phyloP scores from a whole-genome alignment of 2,329 filamentous ascomycete species.

The Eurotiales sp. region DNA sequence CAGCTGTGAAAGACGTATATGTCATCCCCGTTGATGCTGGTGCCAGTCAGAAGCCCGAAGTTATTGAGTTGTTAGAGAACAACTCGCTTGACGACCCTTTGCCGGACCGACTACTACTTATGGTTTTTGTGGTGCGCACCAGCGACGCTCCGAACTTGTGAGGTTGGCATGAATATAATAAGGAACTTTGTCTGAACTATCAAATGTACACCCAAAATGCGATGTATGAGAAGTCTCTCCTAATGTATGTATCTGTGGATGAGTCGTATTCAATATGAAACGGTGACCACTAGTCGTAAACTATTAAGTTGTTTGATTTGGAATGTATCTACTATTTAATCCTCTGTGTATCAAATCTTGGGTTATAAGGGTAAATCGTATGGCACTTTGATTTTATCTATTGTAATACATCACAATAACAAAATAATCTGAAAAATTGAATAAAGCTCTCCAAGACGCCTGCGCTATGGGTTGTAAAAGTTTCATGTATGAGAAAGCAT shows the following conservation, averaged over 20 bases:
- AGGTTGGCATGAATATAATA: no score
- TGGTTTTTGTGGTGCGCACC: conserved; percentile 79
- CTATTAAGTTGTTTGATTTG: no score
- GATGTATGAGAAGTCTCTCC: no score
- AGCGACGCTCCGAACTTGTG: no score
- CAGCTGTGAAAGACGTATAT: conserved; percentile 84
- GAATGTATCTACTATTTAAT: no score
- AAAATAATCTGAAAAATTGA: conserved; percentile 9
- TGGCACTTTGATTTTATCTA: conserved; percentile 16
- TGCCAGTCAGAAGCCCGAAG: conserved; percentile 67
- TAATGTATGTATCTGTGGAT: no score
- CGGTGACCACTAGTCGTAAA: no score
- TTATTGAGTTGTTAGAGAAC: conserved; percentile 82
- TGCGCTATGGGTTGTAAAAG: conserved; percentile 37
- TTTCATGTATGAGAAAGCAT: conserved; percentile 12
- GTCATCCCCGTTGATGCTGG: conserved; percentile 79
- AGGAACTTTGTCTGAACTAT: no score
- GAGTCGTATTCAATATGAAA: no score
- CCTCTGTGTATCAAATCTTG: no score
- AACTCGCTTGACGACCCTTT: conserved; percentile 71
- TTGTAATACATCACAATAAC: conserved; percentile 17
- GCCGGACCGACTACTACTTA: conserved; percentile 71
- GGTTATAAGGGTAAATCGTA: conserved; percentile 15
- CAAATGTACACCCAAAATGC: no score
- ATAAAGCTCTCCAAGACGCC: conserved; percentile 30